Evolutionary conservation across 768 basidiomycete species (phyloP).

Genomic region (Terana coerulea): DNA sequence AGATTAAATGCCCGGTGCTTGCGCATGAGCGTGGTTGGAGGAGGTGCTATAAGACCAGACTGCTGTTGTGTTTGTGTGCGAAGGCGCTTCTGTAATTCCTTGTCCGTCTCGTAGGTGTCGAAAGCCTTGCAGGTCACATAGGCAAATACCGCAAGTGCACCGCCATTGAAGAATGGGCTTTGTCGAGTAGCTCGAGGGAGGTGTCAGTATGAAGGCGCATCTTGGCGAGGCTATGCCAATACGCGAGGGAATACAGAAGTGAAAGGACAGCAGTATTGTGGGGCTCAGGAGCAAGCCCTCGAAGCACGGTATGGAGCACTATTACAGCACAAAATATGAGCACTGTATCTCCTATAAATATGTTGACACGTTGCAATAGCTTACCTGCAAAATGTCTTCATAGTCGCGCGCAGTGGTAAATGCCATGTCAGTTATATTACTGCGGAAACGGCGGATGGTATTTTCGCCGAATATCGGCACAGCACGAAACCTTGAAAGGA

Average conservation of each 20-base stretch:
- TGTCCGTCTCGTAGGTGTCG: no score
- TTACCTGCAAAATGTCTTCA: not conserved
- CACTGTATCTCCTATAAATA: not conserved
- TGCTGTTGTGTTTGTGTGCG: slow-evolving; percentile 6
- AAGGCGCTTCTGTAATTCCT: slow-evolving; percentile 17
- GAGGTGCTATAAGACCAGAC: not conserved
- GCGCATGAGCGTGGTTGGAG: not conserved
- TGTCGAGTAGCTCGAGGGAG: slow-evolving; percentile 20
- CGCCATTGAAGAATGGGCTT: slow-evolving; percentile 13
- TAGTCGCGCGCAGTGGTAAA: not conserved
- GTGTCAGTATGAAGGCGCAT: slow-evolving; percentile 29
- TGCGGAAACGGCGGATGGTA: not conserved
- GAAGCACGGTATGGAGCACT: not conserved
- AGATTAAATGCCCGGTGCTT: slow-evolving; percentile 25
- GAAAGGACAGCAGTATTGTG: not conserved
- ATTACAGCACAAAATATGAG: not conserved
- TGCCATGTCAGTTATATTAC: not conserved
- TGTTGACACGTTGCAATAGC: no score
- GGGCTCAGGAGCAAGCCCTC: not conserved
- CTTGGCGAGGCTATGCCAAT: slow-evolving; percentile 35
- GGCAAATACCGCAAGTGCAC: slow-evolving; percentile 21
- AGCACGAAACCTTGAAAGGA: slow-evolving; percentile 2
- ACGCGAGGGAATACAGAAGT: slow-evolving; percentile 3
- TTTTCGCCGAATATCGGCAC: not conserved
- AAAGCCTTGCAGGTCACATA: slow-evolving; percentile 22